Conservation (phyloP, 2,329 filamentous ascomycete genomes). For the Teratosphaeria zuluensis region DNA sequence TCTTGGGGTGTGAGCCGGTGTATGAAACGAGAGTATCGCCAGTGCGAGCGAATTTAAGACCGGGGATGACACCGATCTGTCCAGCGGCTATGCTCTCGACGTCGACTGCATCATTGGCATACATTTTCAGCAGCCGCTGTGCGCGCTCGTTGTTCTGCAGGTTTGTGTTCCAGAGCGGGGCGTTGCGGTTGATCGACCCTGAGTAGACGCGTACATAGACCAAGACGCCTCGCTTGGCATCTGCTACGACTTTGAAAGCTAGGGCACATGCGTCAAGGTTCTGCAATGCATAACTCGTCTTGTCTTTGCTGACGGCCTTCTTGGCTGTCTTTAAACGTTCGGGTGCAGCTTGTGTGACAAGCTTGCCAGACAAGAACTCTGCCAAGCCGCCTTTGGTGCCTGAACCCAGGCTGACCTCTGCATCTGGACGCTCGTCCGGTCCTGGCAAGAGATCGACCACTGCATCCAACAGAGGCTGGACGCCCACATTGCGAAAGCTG, state of each 20-base stretch:
- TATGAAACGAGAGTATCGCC: constrained; percentile 84
- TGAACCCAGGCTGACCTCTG: constrained; percentile 60
- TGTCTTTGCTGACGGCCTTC: constrained; percentile 32
- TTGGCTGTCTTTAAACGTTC: constrained; percentile 6
- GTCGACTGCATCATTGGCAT: constrained; percentile 77
- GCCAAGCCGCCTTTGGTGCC: constrained; percentile 43
- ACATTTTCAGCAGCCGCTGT: constrained; percentile 77
- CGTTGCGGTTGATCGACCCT: constrained; percentile 64
- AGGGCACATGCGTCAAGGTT: constrained; percentile 62
- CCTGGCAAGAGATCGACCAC: constrained; percentile 80
- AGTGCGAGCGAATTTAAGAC: constrained; percentile 82
- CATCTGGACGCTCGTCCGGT: constrained; percentile 68
- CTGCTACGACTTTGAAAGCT: constrained; percentile 89
- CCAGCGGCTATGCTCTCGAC: constrained; percentile 71
- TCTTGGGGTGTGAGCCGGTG: constrained; percentile 49
- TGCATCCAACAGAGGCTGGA: constrained; percentile 82
- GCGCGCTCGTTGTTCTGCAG: constrained; percentile 69
- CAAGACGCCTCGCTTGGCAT: constrained; percentile 73
- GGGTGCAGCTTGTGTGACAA: constrained; percentile 6
- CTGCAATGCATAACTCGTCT: constrained; percentile 31
- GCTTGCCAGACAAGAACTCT: constrained; percentile 30
- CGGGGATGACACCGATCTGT: constrained; percentile 88
- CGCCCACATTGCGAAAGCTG: constrained; percentile 87
- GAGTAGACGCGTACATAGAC: constrained; percentile 91
- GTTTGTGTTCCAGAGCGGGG: constrained; percentile 77